Evolutionary conservation across 257 asterid genomes (phyloP).

Genomic region (Solanum peruvianum): DNA sequence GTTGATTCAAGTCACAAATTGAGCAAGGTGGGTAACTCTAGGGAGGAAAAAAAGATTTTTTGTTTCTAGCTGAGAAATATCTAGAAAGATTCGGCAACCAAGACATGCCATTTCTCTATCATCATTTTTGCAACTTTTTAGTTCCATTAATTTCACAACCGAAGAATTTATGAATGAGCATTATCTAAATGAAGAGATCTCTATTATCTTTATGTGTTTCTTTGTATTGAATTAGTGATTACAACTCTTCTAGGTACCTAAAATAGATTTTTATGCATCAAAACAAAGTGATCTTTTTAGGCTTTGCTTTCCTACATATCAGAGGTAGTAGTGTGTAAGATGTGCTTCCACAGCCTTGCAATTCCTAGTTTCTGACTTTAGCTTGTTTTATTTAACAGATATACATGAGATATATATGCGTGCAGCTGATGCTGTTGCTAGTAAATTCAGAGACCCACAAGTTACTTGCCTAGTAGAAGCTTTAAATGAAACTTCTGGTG

Average conservation of each 20-base stretch:
- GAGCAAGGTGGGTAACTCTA: not conserved
- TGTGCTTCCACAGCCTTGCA: not conserved
- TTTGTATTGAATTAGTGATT: not conserved
- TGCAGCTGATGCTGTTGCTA: constrained; percentile 49
- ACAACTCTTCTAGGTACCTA: not conserved
- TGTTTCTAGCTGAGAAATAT: not conserved
- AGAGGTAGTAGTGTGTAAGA: not conserved
- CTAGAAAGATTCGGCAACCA: not conserved
- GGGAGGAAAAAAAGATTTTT: not conserved
- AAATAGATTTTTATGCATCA: not conserved
- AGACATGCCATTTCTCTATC: not conserved
- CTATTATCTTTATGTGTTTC: not conserved
- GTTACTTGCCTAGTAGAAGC: constrained; percentile 66
- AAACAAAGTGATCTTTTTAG: not conserved
- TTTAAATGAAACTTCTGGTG: constrained; percentile 30
- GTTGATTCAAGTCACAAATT: not conserved
- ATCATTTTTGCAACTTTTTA: not conserved
- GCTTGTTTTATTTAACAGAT: constrained; percentile 26
- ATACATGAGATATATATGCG: constrained; percentile 41
- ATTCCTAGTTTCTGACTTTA: not conserved
- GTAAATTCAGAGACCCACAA: constrained; percentile 61
- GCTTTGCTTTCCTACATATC: not conserved
- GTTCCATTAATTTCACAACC: not conserved
- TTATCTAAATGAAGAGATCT: not conserved
- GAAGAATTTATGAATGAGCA: not conserved